Percentiles rank a stretch among this genome's conserved stretches.
These are phyloP conservation scores for Cystobasidium pallidum DNA, from an alignment of 1,284 basidiomycete genomes.

Conservation along the genomic window DNA sequence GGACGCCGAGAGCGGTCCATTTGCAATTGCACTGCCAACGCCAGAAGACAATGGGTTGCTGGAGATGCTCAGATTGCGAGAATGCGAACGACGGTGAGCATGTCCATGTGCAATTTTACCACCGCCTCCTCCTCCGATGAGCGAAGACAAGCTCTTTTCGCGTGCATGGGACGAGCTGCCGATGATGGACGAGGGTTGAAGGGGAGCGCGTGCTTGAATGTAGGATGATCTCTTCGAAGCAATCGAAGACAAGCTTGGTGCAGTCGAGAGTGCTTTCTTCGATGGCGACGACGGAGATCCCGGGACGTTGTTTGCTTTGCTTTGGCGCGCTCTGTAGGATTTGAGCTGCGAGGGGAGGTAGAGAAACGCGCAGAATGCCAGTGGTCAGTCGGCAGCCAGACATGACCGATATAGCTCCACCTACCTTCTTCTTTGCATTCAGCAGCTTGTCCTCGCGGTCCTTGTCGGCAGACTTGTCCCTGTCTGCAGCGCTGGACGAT, in stretches of 20 bases:
- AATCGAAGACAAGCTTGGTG: slow-evolving; percentile 6
- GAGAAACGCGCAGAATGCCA: too few species aligned
- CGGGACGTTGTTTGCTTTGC: slow-evolving; percentile 31
- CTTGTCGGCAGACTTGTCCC: slow-evolving; percentile 10
- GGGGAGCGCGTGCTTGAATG: not conserved
- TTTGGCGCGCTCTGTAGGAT: slow-evolving; percentile 40
- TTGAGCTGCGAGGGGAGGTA: too few species aligned
- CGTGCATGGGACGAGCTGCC: slow-evolving; percentile 4
- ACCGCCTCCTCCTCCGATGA: not conserved
- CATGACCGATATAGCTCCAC: too few species aligned
- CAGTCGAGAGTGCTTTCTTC: not conserved
- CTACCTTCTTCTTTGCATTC: slow-evolving; percentile 41
- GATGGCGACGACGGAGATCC: slow-evolving; percentile 15
- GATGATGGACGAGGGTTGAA: not conserved
- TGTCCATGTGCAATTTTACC: slow-evolving; percentile 25
- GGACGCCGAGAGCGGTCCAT: not conserved
- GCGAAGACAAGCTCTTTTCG: not conserved
- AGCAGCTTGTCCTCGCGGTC: slow-evolving; percentile 40
- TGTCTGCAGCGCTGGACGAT: not conserved
- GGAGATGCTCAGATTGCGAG: slow-evolving; percentile 15
- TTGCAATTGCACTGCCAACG: not conserved
- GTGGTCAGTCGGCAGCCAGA: too few species aligned
- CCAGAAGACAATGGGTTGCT: not conserved
- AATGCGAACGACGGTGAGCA: slow-evolving; percentile 21
- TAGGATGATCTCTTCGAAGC: slow-evolving; percentile 8